phyloP scores from a whole-genome alignment of 129 eudicot genomes.

The Chrysanthemum lavandulifolium region DNA sequence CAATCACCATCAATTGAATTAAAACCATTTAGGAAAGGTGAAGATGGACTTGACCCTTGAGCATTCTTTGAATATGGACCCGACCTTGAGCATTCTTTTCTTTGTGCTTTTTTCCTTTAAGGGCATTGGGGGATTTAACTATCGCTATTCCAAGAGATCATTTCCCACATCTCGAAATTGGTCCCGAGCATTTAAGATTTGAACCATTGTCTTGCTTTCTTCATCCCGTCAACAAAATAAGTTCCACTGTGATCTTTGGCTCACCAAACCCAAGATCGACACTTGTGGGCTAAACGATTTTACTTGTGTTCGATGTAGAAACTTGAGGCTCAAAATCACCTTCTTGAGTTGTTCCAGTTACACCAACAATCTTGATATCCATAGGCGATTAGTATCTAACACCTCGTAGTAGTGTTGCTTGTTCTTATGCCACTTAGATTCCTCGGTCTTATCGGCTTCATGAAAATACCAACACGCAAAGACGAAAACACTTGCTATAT shows the following conservation, averaged over 20 bases:
- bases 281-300: constrained; percentile 71
- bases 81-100: constrained; percentile 58
- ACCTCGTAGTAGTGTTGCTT: too few relatives aligned
- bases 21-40: too few relatives aligned
- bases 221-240: constrained; percentile 42
- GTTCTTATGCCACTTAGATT: too few relatives aligned
- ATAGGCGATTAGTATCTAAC: too few relatives aligned
- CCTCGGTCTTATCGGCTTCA: too few relatives aligned
- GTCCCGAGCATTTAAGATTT: constrained; percentile 44
- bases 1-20: too few relatives aligned
- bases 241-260: constrained; percentile 37
- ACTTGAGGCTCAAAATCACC: constrained; percentile 23
- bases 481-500: too few relatives aligned
- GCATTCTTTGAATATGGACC: too few relatives aligned
- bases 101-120: constrained; percentile 59
- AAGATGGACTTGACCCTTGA: too few relatives aligned
- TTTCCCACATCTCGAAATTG: constrained; percentile 45
- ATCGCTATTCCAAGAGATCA: constrained; percentile 35
- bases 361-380: constrained; percentile 82
- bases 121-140: constrained; percentile 18
- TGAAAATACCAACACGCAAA: too few relatives aligned
- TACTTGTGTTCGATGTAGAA: constrained; percentile 41
- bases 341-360: constrained; percentile 46
- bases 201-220: constrained; percentile 43
- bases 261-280: constrained; percentile 68